Evolutionary conservation across 2,329 filamentous ascomycete species (phyloP).

Genomic region (Ceratocystis papillata): DNA sequence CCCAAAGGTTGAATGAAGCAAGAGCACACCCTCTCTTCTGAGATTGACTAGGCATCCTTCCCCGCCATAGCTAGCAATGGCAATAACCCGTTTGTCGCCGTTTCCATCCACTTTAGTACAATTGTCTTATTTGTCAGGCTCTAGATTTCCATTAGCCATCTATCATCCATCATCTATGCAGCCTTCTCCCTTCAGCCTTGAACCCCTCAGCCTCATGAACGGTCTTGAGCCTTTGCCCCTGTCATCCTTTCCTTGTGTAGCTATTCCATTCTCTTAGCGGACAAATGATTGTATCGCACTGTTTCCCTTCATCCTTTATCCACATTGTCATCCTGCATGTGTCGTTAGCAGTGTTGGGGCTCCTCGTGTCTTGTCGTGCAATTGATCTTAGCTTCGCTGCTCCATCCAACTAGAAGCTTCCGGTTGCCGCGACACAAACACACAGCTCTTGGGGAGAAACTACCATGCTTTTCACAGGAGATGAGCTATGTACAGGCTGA

Average conservation of each 20-base stretch:
- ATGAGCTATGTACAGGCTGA: too few species aligned
- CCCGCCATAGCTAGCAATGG: constrained; percentile 7
- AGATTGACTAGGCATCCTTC: neutral
- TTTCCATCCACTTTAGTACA: neutral
- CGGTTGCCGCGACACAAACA: neutral
- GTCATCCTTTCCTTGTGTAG: neutral
- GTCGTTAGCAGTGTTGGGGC: neutral
- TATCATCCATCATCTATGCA: neutral
- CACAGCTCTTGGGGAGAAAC: neutral
- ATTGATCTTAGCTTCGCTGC: neutral
- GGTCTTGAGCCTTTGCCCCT: too few species aligned
- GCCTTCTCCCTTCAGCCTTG: constrained; percentile 8
- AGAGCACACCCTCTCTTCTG: neutral
- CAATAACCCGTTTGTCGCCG: neutral
- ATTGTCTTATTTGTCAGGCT: neutral
- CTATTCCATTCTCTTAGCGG: neutral
- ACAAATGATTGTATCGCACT: neutral
- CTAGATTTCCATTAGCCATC: neutral
- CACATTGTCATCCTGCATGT: neutral
- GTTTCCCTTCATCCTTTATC: neutral
- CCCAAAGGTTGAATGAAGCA: neutral
- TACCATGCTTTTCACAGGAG: neutral
- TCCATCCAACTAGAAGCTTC: neutral
- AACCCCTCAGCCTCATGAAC: neutral
- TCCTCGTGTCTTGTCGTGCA: neutral